Evolutionary conservation across 441 rosid genomes (phyloP).

Genomic region (Pelargonium fulgidum): DNA sequence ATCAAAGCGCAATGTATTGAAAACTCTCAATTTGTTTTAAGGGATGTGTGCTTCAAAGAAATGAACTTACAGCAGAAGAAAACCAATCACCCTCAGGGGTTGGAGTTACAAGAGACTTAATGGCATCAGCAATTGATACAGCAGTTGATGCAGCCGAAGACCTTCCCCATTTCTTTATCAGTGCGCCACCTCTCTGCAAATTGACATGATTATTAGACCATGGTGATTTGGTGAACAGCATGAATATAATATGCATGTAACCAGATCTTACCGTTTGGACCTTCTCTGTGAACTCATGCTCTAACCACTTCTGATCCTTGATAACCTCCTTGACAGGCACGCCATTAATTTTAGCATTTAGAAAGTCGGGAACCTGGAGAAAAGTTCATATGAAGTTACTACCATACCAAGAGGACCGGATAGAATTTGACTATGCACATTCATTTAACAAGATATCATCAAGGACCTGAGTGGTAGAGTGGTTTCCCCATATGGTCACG

Average conservation of each 20-base stretch:
- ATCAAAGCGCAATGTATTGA: too few species aligned
- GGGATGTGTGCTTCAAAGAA: background rate
- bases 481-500: constrained; percentile 97
- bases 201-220: background rate
- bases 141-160: constrained; percentile 97
- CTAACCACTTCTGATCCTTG: constrained; percentile 82
- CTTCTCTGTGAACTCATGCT: constrained; percentile 83
- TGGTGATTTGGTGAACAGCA: background rate
- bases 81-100: constrained; percentile 97
- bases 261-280: constrained; percentile 61
- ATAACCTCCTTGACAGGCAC: constrained; percentile 82
- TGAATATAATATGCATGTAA: too few species aligned
- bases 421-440: background rate
- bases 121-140: constrained; percentile 80
- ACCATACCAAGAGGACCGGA: constrained; percentile 1
- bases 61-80: constrained; percentile 73
- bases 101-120: constrained; percentile 76
- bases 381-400: constrained; percentile 14
- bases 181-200: constrained; percentile 80
- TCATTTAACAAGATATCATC: background rate
- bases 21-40: too few species aligned
- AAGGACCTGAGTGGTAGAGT: constrained; percentile 91
- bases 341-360: constrained; percentile 76
- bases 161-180: constrained; percentile 95
- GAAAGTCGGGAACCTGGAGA: constrained; percentile 84